These are phyloP conservation scores for Naganishia vishniacii DNA, from an alignment of 768 basidiomycete genomes.

Conservation along the genomic window DNA sequence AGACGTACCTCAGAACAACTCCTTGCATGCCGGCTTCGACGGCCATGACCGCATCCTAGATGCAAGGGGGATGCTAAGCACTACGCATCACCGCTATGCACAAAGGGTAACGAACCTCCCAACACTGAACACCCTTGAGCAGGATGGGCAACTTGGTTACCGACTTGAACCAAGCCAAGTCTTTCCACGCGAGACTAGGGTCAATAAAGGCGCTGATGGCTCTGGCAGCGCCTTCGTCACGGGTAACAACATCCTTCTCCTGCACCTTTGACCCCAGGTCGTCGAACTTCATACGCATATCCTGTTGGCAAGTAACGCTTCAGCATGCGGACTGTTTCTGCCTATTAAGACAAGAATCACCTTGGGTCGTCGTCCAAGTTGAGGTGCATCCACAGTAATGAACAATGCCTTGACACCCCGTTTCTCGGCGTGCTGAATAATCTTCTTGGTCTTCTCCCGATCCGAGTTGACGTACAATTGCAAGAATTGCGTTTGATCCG, in stretches of 20 bases:
- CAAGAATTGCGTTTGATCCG: conserved; percentile 74
- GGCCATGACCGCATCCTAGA: conserved; percentile 72
- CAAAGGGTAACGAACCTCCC: conserved; percentile 56
- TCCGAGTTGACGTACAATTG: conserved; percentile 95
- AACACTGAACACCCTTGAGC: conserved; percentile 80
- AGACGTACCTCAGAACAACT: conserved; percentile 35
- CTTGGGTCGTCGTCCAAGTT: conserved; percentile 68
- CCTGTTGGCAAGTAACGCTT: conserved; percentile 49
- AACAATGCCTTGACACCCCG: conserved; percentile 89
- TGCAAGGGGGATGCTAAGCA: neutral
- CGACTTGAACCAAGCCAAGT: conserved; percentile 67
- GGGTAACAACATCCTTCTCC: conserved; percentile 58
- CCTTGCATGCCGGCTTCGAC: conserved; percentile 54
- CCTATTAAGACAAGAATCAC: neutral
- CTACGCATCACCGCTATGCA: neutral
- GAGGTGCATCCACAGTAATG: conserved; percentile 96
- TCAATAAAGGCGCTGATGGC: conserved; percentile 98
- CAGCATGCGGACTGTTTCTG: neutral
- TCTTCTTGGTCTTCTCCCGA: conserved; percentile 71
- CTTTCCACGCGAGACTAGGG: conserved; percentile 77
- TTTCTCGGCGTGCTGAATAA: conserved; percentile 82
- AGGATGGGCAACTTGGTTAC: conserved; percentile 84
- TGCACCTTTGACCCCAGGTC: conserved; percentile 58
- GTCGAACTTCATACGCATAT: conserved; percentile 95
- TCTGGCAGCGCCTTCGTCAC: conserved; percentile 84